Base-by-base conservation (phyloP, 345 rosid species). In the Barbarea vulgaris region DNA sequence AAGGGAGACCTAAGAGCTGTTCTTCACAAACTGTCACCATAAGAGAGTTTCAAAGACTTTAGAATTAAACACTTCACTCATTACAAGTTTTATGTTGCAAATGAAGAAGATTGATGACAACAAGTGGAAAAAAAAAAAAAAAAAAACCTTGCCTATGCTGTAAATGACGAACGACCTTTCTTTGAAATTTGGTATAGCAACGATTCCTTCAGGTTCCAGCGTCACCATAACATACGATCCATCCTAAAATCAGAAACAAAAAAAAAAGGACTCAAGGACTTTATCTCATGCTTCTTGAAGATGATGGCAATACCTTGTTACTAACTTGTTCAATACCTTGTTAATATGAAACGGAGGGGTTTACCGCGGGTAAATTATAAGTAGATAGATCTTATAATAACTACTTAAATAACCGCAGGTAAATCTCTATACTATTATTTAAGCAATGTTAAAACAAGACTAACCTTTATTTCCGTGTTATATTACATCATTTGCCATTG, bases 151-250 rank as follows among this genome's bases (percentile, higher is more conserved):
- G 87, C 97, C 93, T 80, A 91, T 88, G 64, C 92, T 92, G 75
- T 88, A 94, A 58, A 85, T 78, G 77, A 91, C 70, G 61, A 33
- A 78, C 54, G 86, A 50, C 64, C 87, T 78, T 77, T 94, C 96
- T 21, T 74, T 59, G 13, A 82, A 74, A 48, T 86, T 67, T 24
- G 81, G 87, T 50, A 85, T 84, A 59, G 96, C 97, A 55, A 91
- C 97, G 62, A 94, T 65, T 22, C 96, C 93, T 80, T 90, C 93
- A 14, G 97, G 90, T 74, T 94, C 91, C 75, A 90, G 97, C 1
- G 83, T 80, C 72, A 87, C 91, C 81, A 85, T 56, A 52, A 91
- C 85, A 47, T 67, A 67, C 53, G 83, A 61, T 59, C 87, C 85
- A 1, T 74, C 86, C 97, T 88, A 24, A 47, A 47, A 72, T 15